Evolutionary conservation across 805 yeast genomes (phyloP), one percentile per base, ranked within the genome.

Genomic region (Starmera dryadoides): DNA sequence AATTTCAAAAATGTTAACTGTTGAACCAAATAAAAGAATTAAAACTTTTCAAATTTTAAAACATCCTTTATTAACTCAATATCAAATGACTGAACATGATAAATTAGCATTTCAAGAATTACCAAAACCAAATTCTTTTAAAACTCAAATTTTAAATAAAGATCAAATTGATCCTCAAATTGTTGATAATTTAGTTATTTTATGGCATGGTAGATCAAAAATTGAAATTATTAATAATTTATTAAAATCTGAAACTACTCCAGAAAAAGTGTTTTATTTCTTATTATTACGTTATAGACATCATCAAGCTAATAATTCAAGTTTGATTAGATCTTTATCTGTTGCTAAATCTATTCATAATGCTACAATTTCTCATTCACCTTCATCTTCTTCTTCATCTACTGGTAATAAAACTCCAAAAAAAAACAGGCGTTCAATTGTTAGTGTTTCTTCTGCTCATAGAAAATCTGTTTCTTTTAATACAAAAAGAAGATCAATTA

Each of bases 241-340:
- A 36, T 47, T 79, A 40, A 68, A 77, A 17, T 67, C 71, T 2
- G 78, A 69, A 29, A 73, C 76, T 42, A 79, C 79, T 42, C 73
- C 87, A 2, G 95, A 86, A 52, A 86, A 86, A 63, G 73, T 85
- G 45, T 86, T 86, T 55, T 86, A 87, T 60, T 80, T 83, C 47
- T 60, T 87, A 36, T 65, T 86, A 43, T 64, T 81, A 65, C 78
- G 82, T 48, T 86, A 86, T 59, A 70, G 94, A 47, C 81, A 81
- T 49, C 86, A 81, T 41, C 91, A 83, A 34, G 50, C 56, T 16
- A 52, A 53, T 35, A 47, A 29, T 12, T 18, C 56, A 5, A 46
- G 52, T n/a, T 35, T 55, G 30, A 46, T 53, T 31, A 53, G 59
- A 49, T 55, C 59, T 9, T 38, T 55, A 31, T 55, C 59, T 18